These are phyloP conservation scores for Stemphylium beticola DNA, from an alignment of 2,329 filamentous ascomycete genomes.

Conservation along the genomic window DNA sequence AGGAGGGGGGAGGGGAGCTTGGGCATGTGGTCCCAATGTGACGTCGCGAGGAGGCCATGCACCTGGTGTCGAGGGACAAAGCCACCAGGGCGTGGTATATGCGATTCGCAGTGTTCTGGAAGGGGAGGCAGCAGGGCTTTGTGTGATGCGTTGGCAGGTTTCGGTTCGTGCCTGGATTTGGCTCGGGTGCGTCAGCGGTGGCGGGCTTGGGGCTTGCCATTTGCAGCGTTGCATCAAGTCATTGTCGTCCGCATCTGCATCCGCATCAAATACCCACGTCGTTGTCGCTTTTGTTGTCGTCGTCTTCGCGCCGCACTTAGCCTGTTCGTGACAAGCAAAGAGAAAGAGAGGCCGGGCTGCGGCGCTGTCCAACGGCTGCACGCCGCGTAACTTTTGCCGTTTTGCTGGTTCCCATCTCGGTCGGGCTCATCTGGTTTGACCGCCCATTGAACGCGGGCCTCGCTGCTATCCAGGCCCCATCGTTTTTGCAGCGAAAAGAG, in stretches of 20 bases:
- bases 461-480: slow-evolving; percentile 29
- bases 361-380: slow-evolving; percentile 39
- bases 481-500: slow-evolving; percentile 18
- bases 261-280: neutral
- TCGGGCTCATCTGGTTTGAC: slow-evolving; percentile 29
- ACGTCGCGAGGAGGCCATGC: neutral
- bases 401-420: neutral
- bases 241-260: slow-evolving; percentile 10
- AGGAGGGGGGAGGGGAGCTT: neutral
- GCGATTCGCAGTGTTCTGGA: neutral
- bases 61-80: neutral
- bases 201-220: neutral
- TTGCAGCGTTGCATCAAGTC: slow-evolving; percentile 4
- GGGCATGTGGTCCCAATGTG: neutral
- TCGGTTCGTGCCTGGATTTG: slow-evolving; percentile 22
- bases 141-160: slow-evolving; percentile 29
- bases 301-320: slow-evolving; percentile 27
- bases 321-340: slow-evolving; percentile 22
- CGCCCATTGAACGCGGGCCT: slow-evolving; percentile 35
- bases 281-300: slow-evolving; percentile 26
- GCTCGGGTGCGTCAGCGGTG: slow-evolving; percentile 14
- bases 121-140: neutral
- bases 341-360: slow-evolving; percentile 25
- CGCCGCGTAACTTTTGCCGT: slow-evolving; percentile 35
- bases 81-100: slow-evolving; percentile 6